Conservation (phyloP, 2,329 filamentous ascomycete genomes). For the Penicillium expansum region DNA sequence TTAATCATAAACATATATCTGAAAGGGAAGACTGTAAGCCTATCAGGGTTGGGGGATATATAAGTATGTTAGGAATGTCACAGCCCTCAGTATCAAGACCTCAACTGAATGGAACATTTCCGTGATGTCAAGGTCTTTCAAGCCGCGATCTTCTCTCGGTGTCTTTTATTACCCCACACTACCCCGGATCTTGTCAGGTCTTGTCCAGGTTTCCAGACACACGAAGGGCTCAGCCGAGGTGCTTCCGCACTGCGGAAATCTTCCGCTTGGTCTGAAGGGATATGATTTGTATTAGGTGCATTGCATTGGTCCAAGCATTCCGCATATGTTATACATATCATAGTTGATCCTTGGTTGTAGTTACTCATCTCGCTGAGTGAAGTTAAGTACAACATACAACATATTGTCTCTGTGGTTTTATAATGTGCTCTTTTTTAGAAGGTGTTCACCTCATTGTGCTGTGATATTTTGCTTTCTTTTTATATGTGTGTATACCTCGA, state of each 20-base stretch:
- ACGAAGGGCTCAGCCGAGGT: not conserved
- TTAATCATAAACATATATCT: not conserved
- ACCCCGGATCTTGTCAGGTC: slow-evolving; percentile 13
- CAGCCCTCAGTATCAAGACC: not conserved
- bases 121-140: slow-evolving; percentile 3
- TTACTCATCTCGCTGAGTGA: no score
- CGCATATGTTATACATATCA: not conserved
- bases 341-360: not conserved
- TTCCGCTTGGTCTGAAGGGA: not conserved
- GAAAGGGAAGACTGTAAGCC: not conserved
- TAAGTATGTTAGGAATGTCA: not conserved
- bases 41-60: not conserved
- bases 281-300: not conserved
- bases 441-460: no score
- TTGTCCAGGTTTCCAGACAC: not conserved
- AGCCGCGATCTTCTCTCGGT: not conserved
- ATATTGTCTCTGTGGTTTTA: no score
- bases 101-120: slow-evolving; percentile 18
- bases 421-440: no score
- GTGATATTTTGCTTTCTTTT: no score
- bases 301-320: not conserved
- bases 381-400: no score
- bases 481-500: no score
- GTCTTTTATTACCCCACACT: slow-evolving; percentile 1
- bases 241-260: slow-evolving; percentile 13